Evolutionary conservation across 2,329 filamentous ascomycete species (phyloP), one percentile per base, ranked within the genome.

Genomic region (Colletotrichum tamarilloi): DNA sequence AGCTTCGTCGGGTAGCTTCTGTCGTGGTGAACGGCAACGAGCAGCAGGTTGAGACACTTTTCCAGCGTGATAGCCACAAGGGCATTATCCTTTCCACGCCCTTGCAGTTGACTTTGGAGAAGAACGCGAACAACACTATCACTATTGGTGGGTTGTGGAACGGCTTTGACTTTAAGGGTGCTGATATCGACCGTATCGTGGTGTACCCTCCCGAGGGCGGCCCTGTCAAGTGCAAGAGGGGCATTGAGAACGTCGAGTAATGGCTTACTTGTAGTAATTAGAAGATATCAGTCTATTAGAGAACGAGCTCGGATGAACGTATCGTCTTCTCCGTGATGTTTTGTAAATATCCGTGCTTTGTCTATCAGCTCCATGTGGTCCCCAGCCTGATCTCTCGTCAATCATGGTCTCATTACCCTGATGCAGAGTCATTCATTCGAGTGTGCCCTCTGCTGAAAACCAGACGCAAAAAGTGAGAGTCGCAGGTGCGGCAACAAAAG

Each of bases 41-140:
- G 2, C 73, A 78, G 3, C 78, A 84, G 42, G 82, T 89, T 4
- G 85, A 91, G 70, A 84, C 80, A 0, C 78, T 90, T 7, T 88
- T 85, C 74, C 87, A 89, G 77, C 82, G 88, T 57, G 87, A 91
- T 69, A 85, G 81, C 0, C 82, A 87, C 59, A 92, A 92, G 80
- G 88, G 90, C 0, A 87, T 92, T 14, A 85, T 92, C 26, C 75
- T 92, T 2, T 90, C 88, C 6, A 87, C 90, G 0, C 88, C 90
- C 5, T 80, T 92, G 35, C 81, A 87, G 68, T 74, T 92, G 68
- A 86, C 85, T 0, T 79, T 92, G 19, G 81, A 87, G 38, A 85
- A 89, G 77, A 89, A 89, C 0, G 62, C 72, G 22, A 82, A 81
- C 12, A 88, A 90, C 73, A 88, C 84, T 0, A 90, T 92, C 63